Evolutionary conservation across 208 protist genomes (phyloP).

Genomic region (Trypanosoma melophagium): DNA sequence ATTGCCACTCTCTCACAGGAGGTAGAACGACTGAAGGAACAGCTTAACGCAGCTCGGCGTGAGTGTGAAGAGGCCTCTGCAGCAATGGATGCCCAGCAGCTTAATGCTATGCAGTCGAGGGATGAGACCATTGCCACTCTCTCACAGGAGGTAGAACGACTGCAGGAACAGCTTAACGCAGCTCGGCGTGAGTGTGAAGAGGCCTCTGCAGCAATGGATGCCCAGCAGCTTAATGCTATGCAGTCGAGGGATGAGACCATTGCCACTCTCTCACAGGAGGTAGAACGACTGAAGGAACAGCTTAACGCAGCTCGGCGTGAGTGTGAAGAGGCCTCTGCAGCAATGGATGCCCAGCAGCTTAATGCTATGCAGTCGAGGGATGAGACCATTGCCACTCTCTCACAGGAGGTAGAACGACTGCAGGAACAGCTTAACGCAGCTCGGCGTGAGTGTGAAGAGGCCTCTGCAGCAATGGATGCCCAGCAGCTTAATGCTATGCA

Average conservation of each 20-base stretch:
- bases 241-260: background rate
- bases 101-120: background rate
- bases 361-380: background rate
- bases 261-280: constrained; percentile 13
- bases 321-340: constrained; percentile 1
- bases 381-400: background rate
- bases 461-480: constrained; percentile 8
- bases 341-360: constrained; percentile 4
- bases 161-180: constrained; percentile 14
- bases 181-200: constrained; percentile 9
- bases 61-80: constrained; percentile 12
- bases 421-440: constrained; percentile 16
- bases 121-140: constrained; percentile 2
- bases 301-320: constrained; percentile 20
- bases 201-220: constrained; percentile 1
- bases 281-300: constrained; percentile 19
- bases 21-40: too few species aligned
- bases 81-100: constrained; percentile 4
- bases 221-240: constrained; percentile 5
- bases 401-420: constrained; percentile 24
- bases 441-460: constrained; percentile 12
- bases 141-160: constrained; percentile 23
- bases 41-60: constrained; percentile 20
- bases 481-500: background rate
- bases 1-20: too few species aligned